Conservation (phyloP, 495 filamentous ascomycete genomes). For the Filosporella fistucella region DNA sequence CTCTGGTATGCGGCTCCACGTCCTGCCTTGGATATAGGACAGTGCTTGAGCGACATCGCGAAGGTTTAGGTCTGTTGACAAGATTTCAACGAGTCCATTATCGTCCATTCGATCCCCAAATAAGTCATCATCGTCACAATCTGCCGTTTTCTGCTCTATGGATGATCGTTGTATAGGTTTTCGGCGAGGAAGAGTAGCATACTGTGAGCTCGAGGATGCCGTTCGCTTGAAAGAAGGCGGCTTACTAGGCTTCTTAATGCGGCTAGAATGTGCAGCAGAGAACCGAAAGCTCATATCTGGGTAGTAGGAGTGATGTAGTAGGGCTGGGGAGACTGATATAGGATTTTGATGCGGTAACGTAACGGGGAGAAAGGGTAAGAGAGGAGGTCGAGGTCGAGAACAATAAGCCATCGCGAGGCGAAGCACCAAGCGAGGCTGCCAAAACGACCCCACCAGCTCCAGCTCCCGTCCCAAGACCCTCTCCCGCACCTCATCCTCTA, state of each 20-base stretch:
- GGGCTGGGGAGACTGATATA: no score
- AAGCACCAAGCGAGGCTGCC: neutral
- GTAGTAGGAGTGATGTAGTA: neutral
- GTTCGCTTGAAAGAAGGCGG: conserved; percentile 29
- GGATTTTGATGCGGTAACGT: neutral
- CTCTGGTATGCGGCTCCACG: conserved; percentile 67
- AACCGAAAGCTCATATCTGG: conserved; percentile 22
- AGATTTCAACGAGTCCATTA: conserved; percentile 44
- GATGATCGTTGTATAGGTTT: conserved; percentile 41
- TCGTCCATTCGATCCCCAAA: conserved; percentile 52
- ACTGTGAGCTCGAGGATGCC: conserved; percentile 39
- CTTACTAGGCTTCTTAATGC: conserved; percentile 35
- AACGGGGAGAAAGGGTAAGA: neutral
- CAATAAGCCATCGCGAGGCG: no score
- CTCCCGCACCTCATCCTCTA: no score
- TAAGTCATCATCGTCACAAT: conserved; percentile 25
- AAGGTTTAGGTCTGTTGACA: conserved; percentile 48
- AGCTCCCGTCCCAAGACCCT: no score
- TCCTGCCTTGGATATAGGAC: conserved; percentile 51
- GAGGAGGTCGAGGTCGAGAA: no score
- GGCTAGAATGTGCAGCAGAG: conserved; percentile 25
- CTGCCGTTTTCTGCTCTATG: conserved; percentile 21
- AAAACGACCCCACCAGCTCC: no score
- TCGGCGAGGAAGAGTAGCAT: conserved; percentile 49
- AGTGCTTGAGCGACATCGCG: conserved; percentile 64